A percentile compares a stretch with the other conserved stretches of the same genome.
These are phyloP conservation scores for Hypoxylon sp. DNA, from an alignment of 2,329 filamentous ascomycete species.

Conservation along the genomic window DNA sequence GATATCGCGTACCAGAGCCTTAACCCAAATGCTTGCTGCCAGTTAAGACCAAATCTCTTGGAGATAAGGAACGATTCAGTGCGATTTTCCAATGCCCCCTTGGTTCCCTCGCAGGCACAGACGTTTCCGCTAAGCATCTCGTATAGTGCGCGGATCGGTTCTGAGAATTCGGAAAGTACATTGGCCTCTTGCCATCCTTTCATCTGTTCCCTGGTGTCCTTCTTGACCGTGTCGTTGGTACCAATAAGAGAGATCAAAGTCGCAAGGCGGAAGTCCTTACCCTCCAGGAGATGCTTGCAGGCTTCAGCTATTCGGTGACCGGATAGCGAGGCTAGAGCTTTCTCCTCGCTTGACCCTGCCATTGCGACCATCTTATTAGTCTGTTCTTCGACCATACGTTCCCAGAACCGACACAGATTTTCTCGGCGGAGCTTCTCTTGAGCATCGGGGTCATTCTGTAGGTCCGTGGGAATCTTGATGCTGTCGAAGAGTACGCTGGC, in stretches of 20 bases:
- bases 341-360: constrained; percentile 78
- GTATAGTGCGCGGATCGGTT: constrained; percentile 87
- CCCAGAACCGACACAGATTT: constrained; percentile 75
- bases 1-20: constrained; percentile 88
- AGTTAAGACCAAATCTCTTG: constrained; percentile 85
- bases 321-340: constrained; percentile 83
- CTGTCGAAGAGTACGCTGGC: constrained; percentile 88
- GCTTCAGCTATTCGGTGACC: constrained; percentile 84
- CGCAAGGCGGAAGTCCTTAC: constrained; percentile 84
- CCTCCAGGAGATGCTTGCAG: constrained; percentile 80
- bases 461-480: constrained; percentile 59
- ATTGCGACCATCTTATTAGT: constrained; percentile 67
- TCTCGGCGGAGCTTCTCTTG: constrained; percentile 64
- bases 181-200: constrained; percentile 86
- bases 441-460: constrained; percentile 52
- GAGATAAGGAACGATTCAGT: constrained; percentile 84
- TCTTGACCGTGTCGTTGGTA: constrained; percentile 74
- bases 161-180: constrained; percentile 86
- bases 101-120: constrained; percentile 83
- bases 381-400: constrained; percentile 71
- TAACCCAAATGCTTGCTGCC: constrained; percentile 92
- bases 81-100: constrained; percentile 81
- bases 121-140: constrained; percentile 90
- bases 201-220: constrained; percentile 83
- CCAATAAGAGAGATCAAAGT: constrained; percentile 87